phyloP scores from a whole-genome alignment of 2,329 filamentous ascomycete species.

The Monilinia fructicola region DNA sequence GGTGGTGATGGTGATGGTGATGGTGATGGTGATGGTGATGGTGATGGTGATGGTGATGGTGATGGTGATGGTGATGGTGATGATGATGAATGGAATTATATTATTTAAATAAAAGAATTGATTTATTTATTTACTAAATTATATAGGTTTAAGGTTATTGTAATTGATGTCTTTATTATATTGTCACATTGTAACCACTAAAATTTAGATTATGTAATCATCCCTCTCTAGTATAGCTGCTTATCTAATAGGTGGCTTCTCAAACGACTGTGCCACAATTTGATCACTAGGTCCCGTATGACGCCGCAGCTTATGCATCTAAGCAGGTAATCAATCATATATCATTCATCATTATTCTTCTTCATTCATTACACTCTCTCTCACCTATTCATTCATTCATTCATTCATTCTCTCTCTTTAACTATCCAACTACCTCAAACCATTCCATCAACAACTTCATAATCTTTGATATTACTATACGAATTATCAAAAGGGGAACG shows the following conservation, averaged over 20 bases:
- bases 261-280: conserved; percentile 10
- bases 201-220: conserved; percentile 4
- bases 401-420: neutral
- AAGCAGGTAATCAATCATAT: no score
- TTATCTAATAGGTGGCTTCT: neutral
- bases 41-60: no score
- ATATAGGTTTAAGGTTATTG: no score
- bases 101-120: no score
- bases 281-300: neutral
- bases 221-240: neutral
- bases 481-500: neutral
- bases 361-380: neutral
- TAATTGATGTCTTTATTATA: no score
- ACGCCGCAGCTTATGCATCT: neutral
- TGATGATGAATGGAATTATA: no score
- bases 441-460: neutral
- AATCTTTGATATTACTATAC: neutral
- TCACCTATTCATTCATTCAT: neutral
- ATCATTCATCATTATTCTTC: neutral
- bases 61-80: no score
- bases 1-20: no score
- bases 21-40: no score
- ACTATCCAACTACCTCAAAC: no score
- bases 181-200: no score
- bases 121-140: no score